phyloP scores from a whole-genome alignment of 371 early-diverging fungal genomes.

The Blakeslea trispora region DNA sequence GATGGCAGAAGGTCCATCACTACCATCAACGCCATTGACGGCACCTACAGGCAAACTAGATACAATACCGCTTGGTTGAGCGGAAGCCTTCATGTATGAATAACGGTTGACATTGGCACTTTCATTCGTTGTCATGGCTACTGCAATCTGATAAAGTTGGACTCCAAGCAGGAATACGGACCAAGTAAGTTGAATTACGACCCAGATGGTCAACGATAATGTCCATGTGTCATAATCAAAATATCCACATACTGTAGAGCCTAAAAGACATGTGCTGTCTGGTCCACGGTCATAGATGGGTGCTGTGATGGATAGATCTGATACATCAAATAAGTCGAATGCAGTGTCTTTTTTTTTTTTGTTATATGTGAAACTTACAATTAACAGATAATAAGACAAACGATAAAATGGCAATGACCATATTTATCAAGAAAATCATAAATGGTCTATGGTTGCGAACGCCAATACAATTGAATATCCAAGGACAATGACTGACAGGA shows the following conservation, averaged over 20 bases:
- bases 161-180: constrained; percentile 69
- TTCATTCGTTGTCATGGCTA: constrained; percentile 90
- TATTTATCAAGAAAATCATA: constrained; percentile 70
- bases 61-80: constrained; percentile 23
- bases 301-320: constrained; percentile 31
- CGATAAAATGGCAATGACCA: constrained; percentile 60
- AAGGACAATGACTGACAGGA: constrained; percentile 87
- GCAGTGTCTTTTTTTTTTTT: constrained; percentile 1
- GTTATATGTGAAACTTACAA: constrained; percentile 56
- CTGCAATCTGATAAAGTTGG: constrained; percentile 81
- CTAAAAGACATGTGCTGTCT: constrained; percentile 60
- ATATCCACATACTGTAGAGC: constrained; percentile 64
- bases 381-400: constrained; percentile 61
- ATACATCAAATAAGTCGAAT: no score
- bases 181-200: constrained; percentile 79
- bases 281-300: constrained; percentile 30
- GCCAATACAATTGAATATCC: constrained; percentile 93
- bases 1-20: constrained; percentile 36
- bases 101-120: constrained; percentile 71
- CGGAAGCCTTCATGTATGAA: constrained; percentile 47
- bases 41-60: constrained; percentile 41
- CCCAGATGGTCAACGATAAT: constrained; percentile 69
- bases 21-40: constrained; percentile 37
- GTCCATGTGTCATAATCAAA: constrained; percentile 79
- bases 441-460: constrained; percentile 85